A percentile compares a stretch with the other conserved stretches of the same genome.
Evolutionary conservation across 441 rosid genomes (phyloP).

Genomic region (Eruca vesicaria): DNA sequence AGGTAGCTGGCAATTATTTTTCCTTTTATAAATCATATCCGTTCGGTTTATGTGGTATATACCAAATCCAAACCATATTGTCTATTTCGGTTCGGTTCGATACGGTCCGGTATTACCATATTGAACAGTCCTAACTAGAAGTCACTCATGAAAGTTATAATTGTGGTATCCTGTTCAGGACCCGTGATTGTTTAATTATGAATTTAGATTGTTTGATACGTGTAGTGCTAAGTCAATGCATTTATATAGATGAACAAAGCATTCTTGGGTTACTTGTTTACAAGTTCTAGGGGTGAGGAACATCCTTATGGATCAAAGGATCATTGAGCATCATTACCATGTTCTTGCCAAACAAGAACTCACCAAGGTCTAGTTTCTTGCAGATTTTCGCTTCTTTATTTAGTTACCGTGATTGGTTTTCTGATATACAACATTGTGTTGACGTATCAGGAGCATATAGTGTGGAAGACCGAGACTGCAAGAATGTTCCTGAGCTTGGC

Average conservation of each 20-base stretch:
- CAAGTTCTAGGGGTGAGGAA: constrained; percentile 96
- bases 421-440: background rate
- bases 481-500: constrained; percentile 58
- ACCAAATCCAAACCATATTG: too few relatives aligned
- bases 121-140: too few relatives aligned
- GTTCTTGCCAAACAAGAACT: constrained; percentile 98
- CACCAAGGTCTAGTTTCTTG: constrained; percentile 64
- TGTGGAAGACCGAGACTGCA: constrained; percentile 78
- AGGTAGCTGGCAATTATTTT: too few relatives aligned
- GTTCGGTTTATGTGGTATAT: too few relatives aligned
- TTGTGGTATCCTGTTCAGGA: too few relatives aligned
- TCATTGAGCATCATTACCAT: constrained; percentile 90
- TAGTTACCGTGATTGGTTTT: background rate
- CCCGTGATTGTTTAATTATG: too few relatives aligned
- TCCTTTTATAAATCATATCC: too few relatives aligned
- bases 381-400: background rate
- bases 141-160: too few relatives aligned
- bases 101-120: too few relatives aligned
- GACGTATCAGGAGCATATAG: constrained; percentile 71
- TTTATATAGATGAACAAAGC: constrained; percentile 28
- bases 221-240: background rate
- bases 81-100: too few relatives aligned
- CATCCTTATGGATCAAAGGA: constrained; percentile 97
- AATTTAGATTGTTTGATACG: too few relatives aligned
- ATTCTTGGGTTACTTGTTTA: constrained; percentile 90